phyloP scores from a whole-genome alignment of 2,329 filamentous ascomycete genomes.

The Ophiognomonia clavigignenti-juglandacearum region DNA sequence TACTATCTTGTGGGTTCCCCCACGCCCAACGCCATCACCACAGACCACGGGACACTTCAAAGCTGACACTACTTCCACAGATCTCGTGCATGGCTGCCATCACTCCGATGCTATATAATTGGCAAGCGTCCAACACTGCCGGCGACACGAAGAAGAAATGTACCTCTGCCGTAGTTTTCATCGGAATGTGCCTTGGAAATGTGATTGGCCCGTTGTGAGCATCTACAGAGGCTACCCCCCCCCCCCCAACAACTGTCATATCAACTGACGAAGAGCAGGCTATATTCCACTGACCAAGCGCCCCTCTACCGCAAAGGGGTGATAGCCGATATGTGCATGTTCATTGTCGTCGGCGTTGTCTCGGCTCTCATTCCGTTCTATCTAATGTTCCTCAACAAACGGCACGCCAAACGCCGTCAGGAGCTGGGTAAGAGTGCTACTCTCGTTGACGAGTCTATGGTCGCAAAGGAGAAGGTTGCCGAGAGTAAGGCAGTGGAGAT shows the following conservation, averaged over 20 bases:
- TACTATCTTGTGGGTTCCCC: constrained; percentile 40
- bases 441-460: constrained; percentile 51
- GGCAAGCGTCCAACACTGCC: constrained; percentile 59
- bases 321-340: constrained; percentile 55
- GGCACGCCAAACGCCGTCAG: constrained; percentile 49
- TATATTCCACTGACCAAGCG: constrained; percentile 57
- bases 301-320: constrained; percentile 54
- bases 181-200: constrained; percentile 62
- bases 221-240: background rate
- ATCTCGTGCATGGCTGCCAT: constrained; percentile 23
- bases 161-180: constrained; percentile 59
- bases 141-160: constrained; percentile 68
- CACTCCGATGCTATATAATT: constrained; percentile 56
- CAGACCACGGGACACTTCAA: background rate
- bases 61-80: background rate
- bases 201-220: constrained; percentile 54
- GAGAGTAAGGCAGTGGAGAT: constrained; percentile 29
- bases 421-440: constrained; percentile 54
- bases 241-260: background rate
- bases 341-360: constrained; percentile 52
- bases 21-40: background rate
- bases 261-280: constrained; percentile 12
- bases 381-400: constrained; percentile 48
- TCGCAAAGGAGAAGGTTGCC: constrained; percentile 43
- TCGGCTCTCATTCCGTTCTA: constrained; percentile 37